These are phyloP conservation scores for Adiantum capillusveneris DNA, from an alignment of 75 land plant species.

Conservation along the genomic window DNA sequence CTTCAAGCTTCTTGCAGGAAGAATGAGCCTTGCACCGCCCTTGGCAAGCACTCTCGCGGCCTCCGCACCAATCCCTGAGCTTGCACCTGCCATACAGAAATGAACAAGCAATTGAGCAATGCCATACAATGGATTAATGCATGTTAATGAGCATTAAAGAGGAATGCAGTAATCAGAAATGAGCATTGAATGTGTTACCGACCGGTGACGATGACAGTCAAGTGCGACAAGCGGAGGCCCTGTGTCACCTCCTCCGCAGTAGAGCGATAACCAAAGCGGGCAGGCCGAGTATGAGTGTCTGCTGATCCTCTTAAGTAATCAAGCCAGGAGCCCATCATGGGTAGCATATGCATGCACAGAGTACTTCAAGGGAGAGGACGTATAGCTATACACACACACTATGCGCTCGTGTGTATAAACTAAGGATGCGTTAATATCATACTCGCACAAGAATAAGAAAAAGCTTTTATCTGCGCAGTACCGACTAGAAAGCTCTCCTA, in stretches of 20 bases:
- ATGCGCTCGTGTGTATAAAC: too few relatives aligned
- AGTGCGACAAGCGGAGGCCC: constrained; percentile 19
- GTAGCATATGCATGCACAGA: too few relatives aligned
- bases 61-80: constrained; percentile 84
- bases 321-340: neutral
- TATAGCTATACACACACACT: too few relatives aligned
- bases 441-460: too few relatives aligned
- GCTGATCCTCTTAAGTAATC: constrained; percentile 48
- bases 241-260: constrained; percentile 80
- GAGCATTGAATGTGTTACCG: neutral
- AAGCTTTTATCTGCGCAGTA: too few relatives aligned
- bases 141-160: neutral
- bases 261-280: constrained; percentile 77
- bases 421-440: too few relatives aligned
- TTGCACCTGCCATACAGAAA: constrained; percentile 41
- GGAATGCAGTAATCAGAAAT: neutral
- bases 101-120: neutral
- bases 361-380: too few relatives aligned
- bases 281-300: too few relatives aligned
- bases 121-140: neutral
- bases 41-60: constrained; percentile 69
- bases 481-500: too few relatives aligned
- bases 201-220: constrained; percentile 82
- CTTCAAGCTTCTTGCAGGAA: constrained; percentile 65
- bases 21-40: constrained; percentile 58